phyloP scores from a whole-genome alignment of 2,329 filamentous ascomycete genomes.

The Aspergillus tanneri region DNA sequence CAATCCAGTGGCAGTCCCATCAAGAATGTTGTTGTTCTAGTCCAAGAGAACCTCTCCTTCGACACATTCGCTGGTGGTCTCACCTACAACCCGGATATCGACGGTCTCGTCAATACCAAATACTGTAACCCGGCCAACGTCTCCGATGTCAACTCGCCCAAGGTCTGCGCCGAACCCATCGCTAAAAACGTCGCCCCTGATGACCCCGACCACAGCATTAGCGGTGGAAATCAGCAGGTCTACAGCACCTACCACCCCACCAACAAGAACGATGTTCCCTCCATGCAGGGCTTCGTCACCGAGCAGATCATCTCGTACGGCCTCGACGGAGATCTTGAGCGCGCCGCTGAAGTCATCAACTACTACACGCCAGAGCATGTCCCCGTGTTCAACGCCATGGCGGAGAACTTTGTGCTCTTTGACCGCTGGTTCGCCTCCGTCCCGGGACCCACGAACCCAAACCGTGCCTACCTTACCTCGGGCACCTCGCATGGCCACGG shows the following conservation, averaged over 20 bases:
- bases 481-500: conserved; percentile 44
- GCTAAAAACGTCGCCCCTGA: conserved; percentile 43
- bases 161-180: conserved; percentile 39
- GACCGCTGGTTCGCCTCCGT: conserved; percentile 46
- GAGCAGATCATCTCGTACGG: conserved; percentile 42
- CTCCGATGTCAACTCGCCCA: conserved; percentile 22
- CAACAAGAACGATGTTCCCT: conserved; percentile 21
- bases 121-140: conserved; percentile 45
- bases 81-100: conserved; percentile 37
- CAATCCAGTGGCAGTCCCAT: conserved; percentile 33
- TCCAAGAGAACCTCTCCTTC: conserved; percentile 45
- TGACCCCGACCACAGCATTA: conserved; percentile 47
- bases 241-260: conserved; percentile 41
- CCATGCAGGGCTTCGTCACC: conserved; percentile 45
- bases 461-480: conserved; percentile 40
- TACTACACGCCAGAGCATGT: conserved; percentile 46
- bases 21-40: conserved; percentile 51
- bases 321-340: conserved; percentile 33
- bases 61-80: conserved; percentile 46
- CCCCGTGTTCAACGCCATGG: conserved; percentile 42
- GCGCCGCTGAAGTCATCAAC: conserved; percentile 46
- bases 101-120: conserved; percentile 30
- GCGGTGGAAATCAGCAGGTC: conserved; percentile 45
- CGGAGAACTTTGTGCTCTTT: conserved; percentile 47
- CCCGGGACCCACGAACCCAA: conserved; percentile 43